These are phyloP conservation scores for Astrothelium subdiscretum DNA, from an alignment of 495 filamentous ascomycete genomes.

Conservation along the genomic window DNA sequence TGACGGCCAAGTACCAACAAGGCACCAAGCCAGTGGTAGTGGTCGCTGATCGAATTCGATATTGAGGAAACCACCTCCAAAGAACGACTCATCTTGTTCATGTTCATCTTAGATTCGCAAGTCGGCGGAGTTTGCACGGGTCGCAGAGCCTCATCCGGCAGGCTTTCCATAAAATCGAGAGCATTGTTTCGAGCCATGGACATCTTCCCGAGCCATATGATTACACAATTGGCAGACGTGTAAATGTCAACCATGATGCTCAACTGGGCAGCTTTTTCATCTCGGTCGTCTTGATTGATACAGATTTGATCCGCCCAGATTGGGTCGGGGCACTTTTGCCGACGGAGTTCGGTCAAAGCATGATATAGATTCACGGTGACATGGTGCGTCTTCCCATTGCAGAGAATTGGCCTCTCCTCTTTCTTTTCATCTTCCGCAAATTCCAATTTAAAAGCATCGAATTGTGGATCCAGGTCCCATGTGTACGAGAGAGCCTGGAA, in stretches of 20 bases:
- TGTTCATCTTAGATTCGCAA: background rate
- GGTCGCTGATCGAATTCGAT: background rate
- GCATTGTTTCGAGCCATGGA: background rate
- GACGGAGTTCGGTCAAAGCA: slow-evolving; percentile 1
- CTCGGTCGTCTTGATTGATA: slow-evolving; percentile 26
- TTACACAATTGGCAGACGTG: slow-evolving; percentile 2
- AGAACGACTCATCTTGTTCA: background rate
- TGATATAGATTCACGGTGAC: background rate
- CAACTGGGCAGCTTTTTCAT: slow-evolving; percentile 23
- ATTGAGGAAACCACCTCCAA: background rate
- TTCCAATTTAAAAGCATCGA: background rate
- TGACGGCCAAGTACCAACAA: background rate
- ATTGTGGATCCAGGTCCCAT: background rate
- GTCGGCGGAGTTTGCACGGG: background rate
- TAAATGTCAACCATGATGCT: slow-evolving; percentile 24
- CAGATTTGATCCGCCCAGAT: slow-evolving; percentile 31
- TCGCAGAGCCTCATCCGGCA: background rate
- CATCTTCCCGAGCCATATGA: slow-evolving; percentile 10
- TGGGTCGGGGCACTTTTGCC: background rate
- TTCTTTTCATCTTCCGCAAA: background rate
- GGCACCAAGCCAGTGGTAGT: background rate
- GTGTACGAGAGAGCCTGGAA: background rate
- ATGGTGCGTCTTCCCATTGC: background rate
- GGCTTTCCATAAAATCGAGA: background rate
- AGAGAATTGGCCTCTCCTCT: background rate